Evolutionary conservation across 768 basidiomycete genomes (phyloP), one percentile per base, ranked within the genome.

Genomic region (Termitomyces sp.): DNA sequence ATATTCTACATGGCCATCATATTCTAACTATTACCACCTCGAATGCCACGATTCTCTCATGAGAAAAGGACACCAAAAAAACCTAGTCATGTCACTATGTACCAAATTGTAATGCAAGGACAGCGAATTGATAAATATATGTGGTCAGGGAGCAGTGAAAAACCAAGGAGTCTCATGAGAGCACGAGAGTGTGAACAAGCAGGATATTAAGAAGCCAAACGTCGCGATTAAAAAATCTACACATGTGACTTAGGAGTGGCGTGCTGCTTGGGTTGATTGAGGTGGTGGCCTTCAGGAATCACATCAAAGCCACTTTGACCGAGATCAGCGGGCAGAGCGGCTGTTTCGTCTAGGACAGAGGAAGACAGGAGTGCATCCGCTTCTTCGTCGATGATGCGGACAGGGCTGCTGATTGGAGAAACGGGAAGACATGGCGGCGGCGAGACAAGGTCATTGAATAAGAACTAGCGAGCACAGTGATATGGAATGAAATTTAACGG

Each of bases 251-350:
- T 40, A 19, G 54, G 52, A 35, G 57, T 53, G 6, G 46, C 31
- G 19, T 59, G 57, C 19, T 60, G 38, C 49, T 55, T 54, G 23
- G 61, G 52, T 42, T 65, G 62, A 47, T 59, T 60, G 45, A 48
- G 56, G 52, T 60, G 59, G 53, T 75, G 70, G 15, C 79, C 73
- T 53, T 75, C 73, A 15, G 88, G 87, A 19, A 91, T 75, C 30
- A 94, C 89, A 68, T 94, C 93, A 67, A 79, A 95, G 14, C 94
- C 94, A 59, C 84, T 78, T 70, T 82, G 81, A n/a, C 90, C 90
- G 23, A 94, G 76, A 64, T 89, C 89, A 3, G 82, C 85, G 19
- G 94, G 94, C 9, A 94, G 75, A 11, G 74, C 78, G n/a, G 91
- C 90, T 0, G 91, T 93, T 69, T 93, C 91, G 55, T 93, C 90